Evolutionary conservation across 805 yeast genomes (phyloP).

Genomic region (Nadsonia fulvescens): DNA sequence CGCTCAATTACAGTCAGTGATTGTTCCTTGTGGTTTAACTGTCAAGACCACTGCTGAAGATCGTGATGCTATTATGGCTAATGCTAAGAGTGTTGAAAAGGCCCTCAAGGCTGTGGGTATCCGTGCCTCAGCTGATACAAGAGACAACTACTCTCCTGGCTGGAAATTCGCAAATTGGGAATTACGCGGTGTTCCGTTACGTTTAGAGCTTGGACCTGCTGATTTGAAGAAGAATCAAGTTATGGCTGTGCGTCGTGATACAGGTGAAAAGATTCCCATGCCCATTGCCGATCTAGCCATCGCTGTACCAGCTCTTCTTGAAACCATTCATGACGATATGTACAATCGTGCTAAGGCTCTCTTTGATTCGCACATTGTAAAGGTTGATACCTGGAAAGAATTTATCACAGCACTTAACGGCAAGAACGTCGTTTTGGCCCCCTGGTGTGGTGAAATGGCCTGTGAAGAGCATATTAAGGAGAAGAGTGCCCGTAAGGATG

Average conservation of each 20-base stretch:
- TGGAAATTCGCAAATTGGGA: constrained; percentile 98
- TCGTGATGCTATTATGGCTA: constrained; percentile 47
- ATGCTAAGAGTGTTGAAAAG: constrained; percentile 52
- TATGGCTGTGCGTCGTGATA: constrained; percentile 85
- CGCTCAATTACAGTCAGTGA: constrained; percentile 78
- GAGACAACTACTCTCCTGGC: constrained; percentile 92
- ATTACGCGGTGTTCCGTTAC: constrained; percentile 84
- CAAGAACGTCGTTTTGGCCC: constrained; percentile 79
- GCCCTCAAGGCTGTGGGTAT: constrained; percentile 43
- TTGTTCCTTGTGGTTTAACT: constrained; percentile 90
- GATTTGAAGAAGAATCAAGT: constrained; percentile 69
- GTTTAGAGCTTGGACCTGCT: constrained; percentile 93
- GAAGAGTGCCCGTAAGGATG: constrained; percentile 55
- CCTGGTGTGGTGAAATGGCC: constrained; percentile 91
- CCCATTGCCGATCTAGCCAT: constrained; percentile 45
- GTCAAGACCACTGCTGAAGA: constrained; percentile 66
- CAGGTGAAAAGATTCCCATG: constrained; percentile 54
- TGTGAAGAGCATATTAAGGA: constrained; percentile 98
- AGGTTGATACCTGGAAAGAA: constrained; percentile 73
- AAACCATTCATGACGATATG: constrained; percentile 60
- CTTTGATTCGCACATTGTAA: constrained; percentile 68
- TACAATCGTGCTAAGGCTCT: constrained; percentile 63
- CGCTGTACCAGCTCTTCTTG: constrained; percentile 58
- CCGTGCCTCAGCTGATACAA: constrained; percentile 70
- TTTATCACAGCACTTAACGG: constrained; percentile 83